A percentile compares a stretch with the other conserved stretches of the same genome.
Evolutionary conservation across 2,329 filamentous ascomycete species (phyloP).

Genomic region (Ophioceras dolichostomum): DNA sequence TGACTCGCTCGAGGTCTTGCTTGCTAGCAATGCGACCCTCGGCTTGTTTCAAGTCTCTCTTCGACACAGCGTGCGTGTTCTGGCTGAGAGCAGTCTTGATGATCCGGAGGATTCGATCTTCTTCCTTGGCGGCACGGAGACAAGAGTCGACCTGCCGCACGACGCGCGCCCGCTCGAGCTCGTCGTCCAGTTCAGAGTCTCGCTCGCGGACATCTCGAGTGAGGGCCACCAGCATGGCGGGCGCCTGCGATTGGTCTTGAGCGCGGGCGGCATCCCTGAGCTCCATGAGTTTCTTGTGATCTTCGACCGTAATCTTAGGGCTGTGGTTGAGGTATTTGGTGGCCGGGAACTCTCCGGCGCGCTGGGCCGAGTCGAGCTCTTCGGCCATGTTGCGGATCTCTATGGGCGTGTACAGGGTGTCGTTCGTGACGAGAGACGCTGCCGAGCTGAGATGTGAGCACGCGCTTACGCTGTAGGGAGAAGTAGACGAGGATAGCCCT

Average conservation of each 20-base stretch:
- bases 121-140: constrained; percentile 1
- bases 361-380: constrained; percentile 1
- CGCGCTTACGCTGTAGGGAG: background rate
- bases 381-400: constrained; percentile 3
- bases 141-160: constrained; percentile 1
- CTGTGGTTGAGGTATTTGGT: constrained; percentile 2
- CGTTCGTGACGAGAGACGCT: background rate
- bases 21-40: constrained; percentile 1
- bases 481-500: background rate
- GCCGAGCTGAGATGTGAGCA: constrained; percentile 1
- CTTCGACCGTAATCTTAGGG: constrained; percentile 1
- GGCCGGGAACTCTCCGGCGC: constrained; percentile 1
- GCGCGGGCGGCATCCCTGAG: background rate
- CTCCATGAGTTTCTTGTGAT: constrained; percentile 1
- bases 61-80: constrained; percentile 1
- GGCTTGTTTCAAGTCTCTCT: background rate
- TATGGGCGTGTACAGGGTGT: constrained; percentile 1
- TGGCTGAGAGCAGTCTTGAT: constrained; percentile 2
- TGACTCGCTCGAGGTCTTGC: background rate
- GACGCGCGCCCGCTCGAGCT: constrained; percentile 1
- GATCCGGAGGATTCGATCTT: constrained; percentile 1
- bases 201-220: constrained; percentile 2
- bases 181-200: constrained; percentile 1
- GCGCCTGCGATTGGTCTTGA: background rate
- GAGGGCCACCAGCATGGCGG: background rate